phyloP scores from a whole-genome alignment of 257 asterid genomes.

The Phtheirospermum japonicum region DNA sequence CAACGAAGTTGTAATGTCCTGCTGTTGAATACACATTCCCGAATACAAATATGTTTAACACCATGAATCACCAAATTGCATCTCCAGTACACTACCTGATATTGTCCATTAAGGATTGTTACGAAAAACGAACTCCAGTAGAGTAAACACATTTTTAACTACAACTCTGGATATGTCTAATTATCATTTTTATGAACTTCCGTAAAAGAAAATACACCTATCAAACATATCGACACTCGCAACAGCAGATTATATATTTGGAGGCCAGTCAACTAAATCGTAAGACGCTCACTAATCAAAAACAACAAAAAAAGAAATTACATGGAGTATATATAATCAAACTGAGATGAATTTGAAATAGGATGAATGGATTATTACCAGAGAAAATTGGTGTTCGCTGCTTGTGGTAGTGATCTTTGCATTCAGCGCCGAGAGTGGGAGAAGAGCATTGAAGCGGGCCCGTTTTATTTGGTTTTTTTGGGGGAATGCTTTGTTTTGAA shows the following conservation, averaged over 20 bases:
- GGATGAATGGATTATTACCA: too few relatives aligned
- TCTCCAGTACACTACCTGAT: neutral
- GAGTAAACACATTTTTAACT: neutral
- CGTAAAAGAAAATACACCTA: neutral
- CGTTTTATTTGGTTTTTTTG: neutral
- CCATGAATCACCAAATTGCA: neutral
- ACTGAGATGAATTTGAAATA: too few relatives aligned
- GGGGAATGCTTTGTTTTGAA: neutral
- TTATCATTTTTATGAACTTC: neutral
- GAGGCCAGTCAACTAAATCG: neutral
- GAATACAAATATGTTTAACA: neutral
- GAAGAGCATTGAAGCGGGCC: slow-evolving; percentile 9
- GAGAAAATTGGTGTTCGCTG: too few relatives aligned
- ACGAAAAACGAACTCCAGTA: neutral
- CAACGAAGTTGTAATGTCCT: too few relatives aligned
- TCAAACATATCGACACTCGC: neutral
- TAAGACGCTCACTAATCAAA: neutral
- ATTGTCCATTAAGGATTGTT: neutral
- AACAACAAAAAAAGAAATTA: neutral
- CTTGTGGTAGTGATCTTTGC: neutral
- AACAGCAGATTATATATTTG: neutral
- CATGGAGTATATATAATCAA: neutral
- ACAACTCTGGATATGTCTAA: neutral
- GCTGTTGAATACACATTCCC: neutral
- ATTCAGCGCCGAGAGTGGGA: slow-evolving; percentile 4